A percentile compares a stretch with the other conserved stretches of the same genome.
phyloP scores from a whole-genome alignment of 768 basidiomycete species.

The Ramaria rubella region DNA sequence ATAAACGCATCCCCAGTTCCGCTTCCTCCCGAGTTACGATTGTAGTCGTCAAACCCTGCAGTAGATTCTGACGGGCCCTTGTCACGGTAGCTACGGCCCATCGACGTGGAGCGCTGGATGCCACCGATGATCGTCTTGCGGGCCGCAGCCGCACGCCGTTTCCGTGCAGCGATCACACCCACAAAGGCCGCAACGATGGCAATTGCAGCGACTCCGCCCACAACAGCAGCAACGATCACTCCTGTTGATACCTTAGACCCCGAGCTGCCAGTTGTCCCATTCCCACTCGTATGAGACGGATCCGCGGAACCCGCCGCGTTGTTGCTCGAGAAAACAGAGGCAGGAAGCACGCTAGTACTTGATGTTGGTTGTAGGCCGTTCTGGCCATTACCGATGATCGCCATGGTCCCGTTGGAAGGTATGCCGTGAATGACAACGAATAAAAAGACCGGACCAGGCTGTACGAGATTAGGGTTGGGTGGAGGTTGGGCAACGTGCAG shows the following conservation, averaged over 20 bases:
- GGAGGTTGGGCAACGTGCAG: slow-evolving; percentile 79
- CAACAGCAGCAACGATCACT: slow-evolving; percentile 16
- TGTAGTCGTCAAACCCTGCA: slow-evolving; percentile 32
- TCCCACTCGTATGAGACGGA: slow-evolving; percentile 17
- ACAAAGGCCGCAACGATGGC: slow-evolving; percentile 40
- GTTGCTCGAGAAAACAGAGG: slow-evolving; percentile 36
- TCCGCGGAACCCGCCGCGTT: slow-evolving; percentile 34
- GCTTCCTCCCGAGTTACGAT: slow-evolving; percentile 54
- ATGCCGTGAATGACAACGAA: slow-evolving; percentile 82
- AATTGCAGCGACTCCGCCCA: slow-evolving; percentile 47
- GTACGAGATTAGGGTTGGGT: slow-evolving; percentile 78
- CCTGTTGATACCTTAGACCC: slow-evolving; percentile 1
- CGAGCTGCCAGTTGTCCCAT: neutral
- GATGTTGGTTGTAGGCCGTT: slow-evolving; percentile 63
- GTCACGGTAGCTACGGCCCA: slow-evolving; percentile 36
- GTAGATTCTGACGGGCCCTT: slow-evolving; percentile 14
- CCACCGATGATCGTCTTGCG: slow-evolving; percentile 42
- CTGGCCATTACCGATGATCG: slow-evolving; percentile 74
- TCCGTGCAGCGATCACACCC: slow-evolving; percentile 1
- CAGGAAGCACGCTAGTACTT: slow-evolving; percentile 40
- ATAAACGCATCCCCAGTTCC: slow-evolving; percentile 41
- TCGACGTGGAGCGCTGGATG: slow-evolving; percentile 44
- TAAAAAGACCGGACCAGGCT: slow-evolving; percentile 81
- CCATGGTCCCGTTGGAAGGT: slow-evolving; percentile 69
- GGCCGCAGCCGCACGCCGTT: slow-evolving; percentile 24